phyloP scores from a whole-genome alignment of 768 basidiomycete genomes.

The Coprinopsis strossmayeri region DNA sequence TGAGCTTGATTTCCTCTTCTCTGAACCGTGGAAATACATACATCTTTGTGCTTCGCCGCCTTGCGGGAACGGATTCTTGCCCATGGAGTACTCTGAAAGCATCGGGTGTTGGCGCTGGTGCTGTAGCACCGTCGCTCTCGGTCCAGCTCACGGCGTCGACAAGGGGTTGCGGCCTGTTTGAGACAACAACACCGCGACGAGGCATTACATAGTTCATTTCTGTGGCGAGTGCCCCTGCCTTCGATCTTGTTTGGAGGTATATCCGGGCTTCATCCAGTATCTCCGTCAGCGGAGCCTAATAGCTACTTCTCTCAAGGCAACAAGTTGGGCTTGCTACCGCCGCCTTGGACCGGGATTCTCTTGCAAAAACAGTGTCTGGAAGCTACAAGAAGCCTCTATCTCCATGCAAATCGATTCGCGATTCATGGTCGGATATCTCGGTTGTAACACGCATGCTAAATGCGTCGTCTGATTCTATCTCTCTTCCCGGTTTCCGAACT shows the following conservation, averaged over 20 bases:
- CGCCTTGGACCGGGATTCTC: not conserved
- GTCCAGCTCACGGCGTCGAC: too few species aligned
- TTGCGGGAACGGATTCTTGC: too few species aligned
- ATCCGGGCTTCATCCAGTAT: not conserved
- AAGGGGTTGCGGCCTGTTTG: not conserved
- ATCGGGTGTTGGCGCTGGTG: too few species aligned
- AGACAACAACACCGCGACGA: not conserved
- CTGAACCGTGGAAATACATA: too few species aligned
- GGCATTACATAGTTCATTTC: not conserved
- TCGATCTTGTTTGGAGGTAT: not conserved
- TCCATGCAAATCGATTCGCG: conserved; percentile 2
- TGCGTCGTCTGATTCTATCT: not conserved
- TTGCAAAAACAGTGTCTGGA: not conserved
- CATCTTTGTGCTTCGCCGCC: too few species aligned
- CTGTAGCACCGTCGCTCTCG: too few species aligned
- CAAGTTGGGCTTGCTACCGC: not conserved
- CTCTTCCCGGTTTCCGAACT: not conserved
- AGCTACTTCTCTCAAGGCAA: not conserved
- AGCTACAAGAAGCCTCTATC: not conserved
- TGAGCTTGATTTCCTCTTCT: too few species aligned
- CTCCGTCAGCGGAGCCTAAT: not conserved
- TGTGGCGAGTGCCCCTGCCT: not conserved
- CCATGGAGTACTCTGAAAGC: too few species aligned
- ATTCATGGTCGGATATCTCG: not conserved
- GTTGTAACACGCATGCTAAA: not conserved